Evolutionary conservation across 2,329 filamentous ascomycete species (phyloP).

Genomic region (Colletotrichum phormii): DNA sequence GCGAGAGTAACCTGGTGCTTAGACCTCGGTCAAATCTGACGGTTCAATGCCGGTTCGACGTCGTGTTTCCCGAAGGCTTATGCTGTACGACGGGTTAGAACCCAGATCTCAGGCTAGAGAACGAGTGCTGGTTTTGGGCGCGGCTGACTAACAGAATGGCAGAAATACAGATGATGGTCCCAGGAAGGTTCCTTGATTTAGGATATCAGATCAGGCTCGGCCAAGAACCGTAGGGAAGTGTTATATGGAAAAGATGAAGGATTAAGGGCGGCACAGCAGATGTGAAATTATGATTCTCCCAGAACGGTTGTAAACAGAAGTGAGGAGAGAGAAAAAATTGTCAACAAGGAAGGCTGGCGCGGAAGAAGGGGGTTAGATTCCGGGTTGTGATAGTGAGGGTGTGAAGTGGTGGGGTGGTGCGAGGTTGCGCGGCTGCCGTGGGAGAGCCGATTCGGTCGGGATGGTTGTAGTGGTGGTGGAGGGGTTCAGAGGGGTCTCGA

Average conservation of each 20-base stretch:
- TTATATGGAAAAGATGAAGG: constrained; percentile 21
- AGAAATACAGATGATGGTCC: background rate
- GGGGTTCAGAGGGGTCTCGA: constrained; percentile 26
- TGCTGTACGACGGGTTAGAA: background rate
- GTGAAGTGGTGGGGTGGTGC: constrained; percentile 30
- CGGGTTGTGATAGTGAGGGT: constrained; percentile 17
- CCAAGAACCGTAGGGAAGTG: background rate
- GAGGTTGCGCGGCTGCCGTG: constrained; percentile 37
- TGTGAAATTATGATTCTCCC: background rate
- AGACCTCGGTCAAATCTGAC: constrained; percentile 14
- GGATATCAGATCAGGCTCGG: constrained; percentile 6
- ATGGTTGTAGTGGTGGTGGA: constrained; percentile 32
- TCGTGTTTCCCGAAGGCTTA: background rate
- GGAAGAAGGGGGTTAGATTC: constrained; percentile 29
- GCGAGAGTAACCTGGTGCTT: constrained; percentile 37
- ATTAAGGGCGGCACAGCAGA: constrained; percentile 17
- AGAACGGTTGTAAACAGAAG: background rate
- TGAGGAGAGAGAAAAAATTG: background rate
- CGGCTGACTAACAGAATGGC: constrained; percentile 5
- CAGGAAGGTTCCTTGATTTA: background rate
- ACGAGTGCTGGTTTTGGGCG: constrained; percentile 12
- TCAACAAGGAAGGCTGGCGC: constrained; percentile 24
- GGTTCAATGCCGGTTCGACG: constrained; percentile 40
- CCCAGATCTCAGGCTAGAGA: background rate
- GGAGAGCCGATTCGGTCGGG: constrained; percentile 38